Evolutionary conservation across 345 rosid species (phyloP), one percentile per base, ranked within the genome.

Genomic region (Eucalyptus fibrosa): DNA sequence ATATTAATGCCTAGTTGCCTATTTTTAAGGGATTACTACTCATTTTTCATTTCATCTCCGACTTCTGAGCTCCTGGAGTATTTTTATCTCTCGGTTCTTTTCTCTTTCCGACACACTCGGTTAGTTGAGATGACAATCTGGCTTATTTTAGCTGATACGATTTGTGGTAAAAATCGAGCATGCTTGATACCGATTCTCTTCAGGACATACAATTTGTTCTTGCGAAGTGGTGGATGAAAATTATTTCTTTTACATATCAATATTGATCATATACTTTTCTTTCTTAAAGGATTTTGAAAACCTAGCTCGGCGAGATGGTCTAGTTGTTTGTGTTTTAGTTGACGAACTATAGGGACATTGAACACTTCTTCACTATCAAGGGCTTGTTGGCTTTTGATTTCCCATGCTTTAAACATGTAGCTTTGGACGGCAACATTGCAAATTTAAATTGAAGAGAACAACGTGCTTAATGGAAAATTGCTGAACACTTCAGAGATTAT

Each of bases 61-160:
- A 77, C 21, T 77, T 77, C 47, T 21, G 83, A 21, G 83, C 8
- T 77, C 83, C 12, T 40, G 16, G 15, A 9, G 44, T 34, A 69
- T 34, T 69, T 34, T 69, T 21, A 69, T 34, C 44, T 34, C 81
- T 34, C 44, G 24, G 42, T 34, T 34, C 44, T 69, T 69, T 69
- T 37, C 81, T 34, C 44, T 34, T 69, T 34, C 4, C 2, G 2
- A 5, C 24, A 69, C 23, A 11, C 44, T 69, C 3, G 26, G 81
- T 69, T 69, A 69, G 34, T 69, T 11, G 42, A 34, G 44, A 69
- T 34, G 24, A 69, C 81, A 69, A 69, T 32, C 3, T 18, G 1
- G 44, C 7, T 3, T 0, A 69, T 37, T 34, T 69, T 34, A 34
- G 44, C 24, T 9, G 0, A 34, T 5, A 34, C 3, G 4, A 69